phyloP scores from a whole-genome alignment of 2,329 filamentous ascomycete species.

The Xylariaceae sp. region DNA sequence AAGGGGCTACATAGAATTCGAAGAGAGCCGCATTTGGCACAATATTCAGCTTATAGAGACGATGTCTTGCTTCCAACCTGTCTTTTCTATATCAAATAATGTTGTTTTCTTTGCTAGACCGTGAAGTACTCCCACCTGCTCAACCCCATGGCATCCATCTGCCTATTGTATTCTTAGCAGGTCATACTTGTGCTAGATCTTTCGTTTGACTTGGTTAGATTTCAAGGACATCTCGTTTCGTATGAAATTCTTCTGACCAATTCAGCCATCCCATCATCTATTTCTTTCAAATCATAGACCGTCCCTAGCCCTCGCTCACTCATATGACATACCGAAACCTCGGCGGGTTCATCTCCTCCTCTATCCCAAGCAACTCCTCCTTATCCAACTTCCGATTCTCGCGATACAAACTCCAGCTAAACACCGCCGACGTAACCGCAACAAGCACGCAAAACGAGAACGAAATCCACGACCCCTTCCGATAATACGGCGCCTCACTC shows the following conservation, averaged over 20 bases:
- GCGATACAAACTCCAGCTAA: conserved; percentile 13
- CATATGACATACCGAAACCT: conserved; percentile 19
- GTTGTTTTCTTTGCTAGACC: no score
- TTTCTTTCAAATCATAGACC: no score
- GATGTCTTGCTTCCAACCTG: no score
- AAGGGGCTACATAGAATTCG: no score
- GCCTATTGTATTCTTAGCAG: neutral
- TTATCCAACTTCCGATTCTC: conserved; percentile 17
- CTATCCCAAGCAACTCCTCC: neutral
- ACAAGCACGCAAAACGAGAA: conserved; percentile 28
- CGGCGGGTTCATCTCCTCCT: neutral
- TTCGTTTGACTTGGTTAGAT: neutral
- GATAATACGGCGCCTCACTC: conserved; percentile 32
- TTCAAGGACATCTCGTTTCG: no score
- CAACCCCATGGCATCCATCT: neutral
- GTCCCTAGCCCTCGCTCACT: neutral
- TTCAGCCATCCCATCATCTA: no score
- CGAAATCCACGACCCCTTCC: conserved; percentile 35
- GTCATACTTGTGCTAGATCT: neutral
- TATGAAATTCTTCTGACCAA: no score
- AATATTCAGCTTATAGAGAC: no score
- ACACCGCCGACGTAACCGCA: conserved; percentile 13
- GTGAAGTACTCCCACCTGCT: no score
- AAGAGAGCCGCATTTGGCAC: no score
- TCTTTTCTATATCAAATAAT: no score